A percentile compares a stretch with the other conserved stretches of the same genome.
Conservation (phyloP, 1,284 basidiomycete species). For the Pseudozyma thailandica region DNA sequence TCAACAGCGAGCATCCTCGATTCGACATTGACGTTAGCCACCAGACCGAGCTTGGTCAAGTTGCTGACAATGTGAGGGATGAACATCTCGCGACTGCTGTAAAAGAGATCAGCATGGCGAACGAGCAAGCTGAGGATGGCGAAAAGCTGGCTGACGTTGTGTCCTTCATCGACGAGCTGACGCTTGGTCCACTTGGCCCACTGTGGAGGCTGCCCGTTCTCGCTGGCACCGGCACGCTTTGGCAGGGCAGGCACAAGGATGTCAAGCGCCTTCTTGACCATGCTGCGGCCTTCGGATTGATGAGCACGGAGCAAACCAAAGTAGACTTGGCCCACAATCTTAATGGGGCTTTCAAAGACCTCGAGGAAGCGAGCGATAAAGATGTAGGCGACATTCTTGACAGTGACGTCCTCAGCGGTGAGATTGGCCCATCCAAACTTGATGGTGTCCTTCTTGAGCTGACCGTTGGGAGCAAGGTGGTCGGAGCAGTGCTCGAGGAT, state of each 20-base stretch:
- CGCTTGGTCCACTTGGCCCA: slow-evolving; percentile 92
- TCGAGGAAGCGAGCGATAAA: slow-evolving; percentile 94
- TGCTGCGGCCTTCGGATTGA: slow-evolving; percentile 79
- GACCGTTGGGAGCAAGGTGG: slow-evolving; percentile 74
- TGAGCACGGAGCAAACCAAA: slow-evolving; percentile 85
- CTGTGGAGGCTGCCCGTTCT: slow-evolving; percentile 74
- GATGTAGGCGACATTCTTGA: slow-evolving; percentile 93
- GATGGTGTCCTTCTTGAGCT: slow-evolving; percentile 91
- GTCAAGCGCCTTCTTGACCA: slow-evolving; percentile 88
- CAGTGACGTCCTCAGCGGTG: slow-evolving; percentile 82
- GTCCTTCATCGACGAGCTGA: slow-evolving; percentile 88
- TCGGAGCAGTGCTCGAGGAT: slow-evolving; percentile 86
- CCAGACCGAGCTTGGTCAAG: slow-evolving; percentile 85
- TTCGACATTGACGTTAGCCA: slow-evolving; percentile 77
- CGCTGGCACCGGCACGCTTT: slow-evolving; percentile 69
- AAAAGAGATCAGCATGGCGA: slow-evolving; percentile 91
- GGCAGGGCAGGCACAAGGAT: slow-evolving; percentile 88
- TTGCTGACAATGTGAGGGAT: slow-evolving; percentile 95
- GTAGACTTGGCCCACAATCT: slow-evolving; percentile 95
- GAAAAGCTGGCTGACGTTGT: slow-evolving; percentile 80
- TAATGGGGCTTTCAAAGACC: slow-evolving; percentile 87
- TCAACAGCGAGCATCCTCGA: slow-evolving; percentile 75
- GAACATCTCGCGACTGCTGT: slow-evolving; percentile 90
- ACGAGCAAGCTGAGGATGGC: slow-evolving; percentile 92
- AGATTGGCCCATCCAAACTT: slow-evolving; percentile 94